Percentiles rank a stretch among this genome's conserved stretches.
phyloP scores from a whole-genome alignment of 768 basidiomycete species.

The Psilocybe cubensis region DNA sequence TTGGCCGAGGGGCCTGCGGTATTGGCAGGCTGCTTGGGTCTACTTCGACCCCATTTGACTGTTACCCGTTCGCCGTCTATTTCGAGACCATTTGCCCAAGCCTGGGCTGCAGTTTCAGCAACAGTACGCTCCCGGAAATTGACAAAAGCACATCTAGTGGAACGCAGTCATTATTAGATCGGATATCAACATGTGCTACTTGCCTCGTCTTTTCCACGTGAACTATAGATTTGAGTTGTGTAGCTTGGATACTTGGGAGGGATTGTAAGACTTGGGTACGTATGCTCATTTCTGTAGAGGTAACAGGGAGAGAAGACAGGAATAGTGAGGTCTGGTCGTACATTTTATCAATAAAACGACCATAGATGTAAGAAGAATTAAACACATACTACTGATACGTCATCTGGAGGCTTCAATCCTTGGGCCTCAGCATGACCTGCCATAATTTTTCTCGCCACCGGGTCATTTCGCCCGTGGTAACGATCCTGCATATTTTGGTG shows the following conservation, averaged over 20 bases:
- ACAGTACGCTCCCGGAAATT: constrained; percentile 84
- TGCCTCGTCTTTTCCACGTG: constrained; percentile 82
- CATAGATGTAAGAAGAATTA: neutral
- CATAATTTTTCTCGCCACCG: constrained; percentile 92
- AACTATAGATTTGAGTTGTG: constrained; percentile 81
- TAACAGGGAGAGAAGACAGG: constrained; percentile 71
- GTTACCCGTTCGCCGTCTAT: constrained; percentile 74
- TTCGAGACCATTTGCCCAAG: constrained; percentile 91
- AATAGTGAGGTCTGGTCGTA: constrained; percentile 78
- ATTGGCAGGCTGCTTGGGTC: constrained; percentile 39
- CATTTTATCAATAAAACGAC: neutral
- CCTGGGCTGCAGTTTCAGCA: constrained; percentile 89
- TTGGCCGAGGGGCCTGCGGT: constrained; percentile 19
- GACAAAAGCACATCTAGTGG: constrained; percentile 85
- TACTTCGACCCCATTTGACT: constrained; percentile 91
- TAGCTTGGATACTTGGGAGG: constrained; percentile 62
- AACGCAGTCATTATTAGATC: neutral
- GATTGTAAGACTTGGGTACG: constrained; percentile 74
- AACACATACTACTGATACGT: constrained; percentile 75
- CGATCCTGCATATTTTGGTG: constrained; percentile 95
- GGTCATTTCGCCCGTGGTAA: constrained; percentile 91
- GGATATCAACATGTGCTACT: constrained; percentile 12
- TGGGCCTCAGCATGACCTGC: constrained; percentile 75
- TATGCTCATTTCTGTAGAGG: constrained; percentile 73
- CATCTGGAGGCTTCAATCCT: constrained; percentile 90